A percentile compares a stretch with the other conserved stretches of the same genome.
These are phyloP conservation scores for Rubia yunnanensis DNA, from an alignment of 257 asterid species.

Conservation along the genomic window DNA sequence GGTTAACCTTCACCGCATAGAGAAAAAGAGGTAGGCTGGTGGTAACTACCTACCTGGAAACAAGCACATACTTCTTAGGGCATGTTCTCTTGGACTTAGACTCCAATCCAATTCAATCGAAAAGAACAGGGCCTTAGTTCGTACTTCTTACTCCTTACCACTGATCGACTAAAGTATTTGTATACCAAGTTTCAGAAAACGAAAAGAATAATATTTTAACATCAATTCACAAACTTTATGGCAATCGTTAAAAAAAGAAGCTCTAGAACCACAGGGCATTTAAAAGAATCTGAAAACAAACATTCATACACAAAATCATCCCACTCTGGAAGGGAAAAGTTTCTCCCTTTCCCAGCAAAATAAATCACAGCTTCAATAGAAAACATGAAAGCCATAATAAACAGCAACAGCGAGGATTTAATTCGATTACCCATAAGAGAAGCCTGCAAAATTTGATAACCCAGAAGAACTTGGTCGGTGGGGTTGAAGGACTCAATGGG, in stretches of 20 bases:
- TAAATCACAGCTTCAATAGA: not conserved
- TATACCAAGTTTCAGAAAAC: not conserved
- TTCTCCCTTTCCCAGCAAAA: not conserved
- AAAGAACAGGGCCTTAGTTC: not conserved
- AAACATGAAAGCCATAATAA: not conserved
- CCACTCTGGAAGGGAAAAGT: not conserved
- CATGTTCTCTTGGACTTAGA: not conserved
- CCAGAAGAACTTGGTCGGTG: conserved; percentile 19
- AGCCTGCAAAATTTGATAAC: conserved; percentile 20
- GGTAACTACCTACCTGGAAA: not conserved
- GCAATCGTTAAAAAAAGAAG: not conserved
- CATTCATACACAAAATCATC: not conserved
- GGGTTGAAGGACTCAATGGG: conserved; percentile 23
- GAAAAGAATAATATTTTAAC: not conserved
- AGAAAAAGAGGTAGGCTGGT: not conserved
- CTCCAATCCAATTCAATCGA: not conserved
- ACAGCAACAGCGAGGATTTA: not conserved
- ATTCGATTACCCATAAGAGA: conserved; percentile 25
- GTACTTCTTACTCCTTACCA: not conserved
- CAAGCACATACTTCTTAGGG: not conserved
- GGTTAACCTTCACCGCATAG: not conserved
- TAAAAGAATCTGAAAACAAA: not conserved
- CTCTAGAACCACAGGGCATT: not conserved
- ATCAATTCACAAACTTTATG: not conserved
- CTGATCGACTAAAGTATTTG: not conserved